Percentiles rank a stretch among this genome's conserved stretches.
These are phyloP conservation scores for Xylariales sp. DNA, from an alignment of 2,329 filamentous ascomycete species.

Conservation along the genomic window DNA sequence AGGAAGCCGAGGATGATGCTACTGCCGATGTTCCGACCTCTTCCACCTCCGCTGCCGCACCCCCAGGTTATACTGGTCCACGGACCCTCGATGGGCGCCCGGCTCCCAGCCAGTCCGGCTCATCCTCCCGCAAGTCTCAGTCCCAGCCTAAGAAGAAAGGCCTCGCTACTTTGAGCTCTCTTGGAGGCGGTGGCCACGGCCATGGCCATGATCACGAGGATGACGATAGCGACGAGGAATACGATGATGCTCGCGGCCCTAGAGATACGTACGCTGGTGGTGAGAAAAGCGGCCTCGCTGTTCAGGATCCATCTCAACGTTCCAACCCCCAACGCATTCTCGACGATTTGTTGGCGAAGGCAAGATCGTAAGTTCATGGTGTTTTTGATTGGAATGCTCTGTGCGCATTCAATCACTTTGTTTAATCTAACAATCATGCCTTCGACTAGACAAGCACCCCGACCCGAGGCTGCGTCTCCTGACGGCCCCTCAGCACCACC, in stretches of 20 bases:
- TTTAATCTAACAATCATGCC: neutral
- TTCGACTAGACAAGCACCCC: conserved; percentile 1
- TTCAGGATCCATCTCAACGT: conserved; percentile 55
- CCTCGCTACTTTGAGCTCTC: conserved; percentile 56
- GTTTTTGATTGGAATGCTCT: neutral
- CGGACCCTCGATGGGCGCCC: conserved; percentile 61
- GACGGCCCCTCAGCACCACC: conserved; percentile 43
- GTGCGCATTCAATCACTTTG: neutral
- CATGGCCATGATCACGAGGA: conserved; percentile 49
- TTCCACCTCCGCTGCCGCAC: conserved; percentile 22
- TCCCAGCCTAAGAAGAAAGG: conserved; percentile 52
- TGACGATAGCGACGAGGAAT: conserved; percentile 51
- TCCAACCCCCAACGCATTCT: conserved; percentile 52
- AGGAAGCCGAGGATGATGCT: conserved; percentile 41
- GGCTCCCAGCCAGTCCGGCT: conserved; percentile 34
- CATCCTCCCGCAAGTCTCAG: conserved; percentile 26
- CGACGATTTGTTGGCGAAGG: conserved; percentile 61
- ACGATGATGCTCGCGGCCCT: conserved; percentile 53
- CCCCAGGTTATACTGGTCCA: conserved; percentile 51
- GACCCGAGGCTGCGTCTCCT: conserved; percentile 23
- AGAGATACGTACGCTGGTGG: conserved; percentile 78
- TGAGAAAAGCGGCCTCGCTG: conserved; percentile 72
- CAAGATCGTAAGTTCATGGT: conserved; percentile 46
- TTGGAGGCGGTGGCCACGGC: conserved; percentile 42
- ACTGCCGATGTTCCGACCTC: conserved; percentile 38